Conservation (phyloP, 2,329 filamentous ascomycete species). For the Coleophoma eucalyptorum region DNA sequence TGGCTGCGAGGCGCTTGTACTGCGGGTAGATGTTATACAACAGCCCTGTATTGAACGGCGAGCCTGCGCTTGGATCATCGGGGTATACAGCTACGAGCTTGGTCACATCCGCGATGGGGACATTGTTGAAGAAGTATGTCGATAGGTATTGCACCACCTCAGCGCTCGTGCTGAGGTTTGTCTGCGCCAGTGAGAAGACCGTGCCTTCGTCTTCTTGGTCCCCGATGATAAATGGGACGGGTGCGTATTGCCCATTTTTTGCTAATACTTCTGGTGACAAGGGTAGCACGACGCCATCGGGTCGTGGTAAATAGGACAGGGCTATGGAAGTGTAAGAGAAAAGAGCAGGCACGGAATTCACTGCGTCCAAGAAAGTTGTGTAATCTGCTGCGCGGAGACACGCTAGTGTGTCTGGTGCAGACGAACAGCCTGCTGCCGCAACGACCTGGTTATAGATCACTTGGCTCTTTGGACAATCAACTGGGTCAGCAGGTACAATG, state of each 20-base stretch:
- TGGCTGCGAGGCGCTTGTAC: constrained; percentile 72
- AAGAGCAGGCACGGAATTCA: constrained; percentile 66
- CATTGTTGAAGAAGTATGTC: constrained; percentile 54
- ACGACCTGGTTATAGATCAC: constrained; percentile 60
- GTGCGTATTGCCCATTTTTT: constrained; percentile 47
- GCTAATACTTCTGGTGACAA: constrained; percentile 59
- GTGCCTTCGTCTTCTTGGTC: constrained; percentile 81
- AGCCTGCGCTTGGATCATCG: constrained; percentile 45
- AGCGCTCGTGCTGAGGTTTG: constrained; percentile 59
- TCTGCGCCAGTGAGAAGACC: constrained; percentile 66
- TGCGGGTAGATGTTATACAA: constrained; percentile 71
- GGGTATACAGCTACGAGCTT: constrained; percentile 61
- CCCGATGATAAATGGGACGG: constrained; percentile 63
- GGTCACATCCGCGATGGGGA: constrained; percentile 45
- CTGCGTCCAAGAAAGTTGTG: constrained; percentile 58
- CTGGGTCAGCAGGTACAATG: constrained; percentile 54
- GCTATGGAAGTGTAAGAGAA: constrained; percentile 65
- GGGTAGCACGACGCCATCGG: constrained; percentile 60
- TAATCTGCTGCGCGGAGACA: constrained; percentile 63
- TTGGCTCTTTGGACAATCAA: constrained; percentile 65
- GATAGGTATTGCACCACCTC: constrained; percentile 61
- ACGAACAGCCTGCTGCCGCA: constrained; percentile 55
- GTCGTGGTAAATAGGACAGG: constrained; percentile 70
- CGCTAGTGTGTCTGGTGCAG: constrained; percentile 51
- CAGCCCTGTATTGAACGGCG: constrained; percentile 65